Percentiles rank a stretch among this genome's conserved stretches.
Conservation (phyloP, 768 basidiomycete genomes). For the Suillus alpinus region DNA sequence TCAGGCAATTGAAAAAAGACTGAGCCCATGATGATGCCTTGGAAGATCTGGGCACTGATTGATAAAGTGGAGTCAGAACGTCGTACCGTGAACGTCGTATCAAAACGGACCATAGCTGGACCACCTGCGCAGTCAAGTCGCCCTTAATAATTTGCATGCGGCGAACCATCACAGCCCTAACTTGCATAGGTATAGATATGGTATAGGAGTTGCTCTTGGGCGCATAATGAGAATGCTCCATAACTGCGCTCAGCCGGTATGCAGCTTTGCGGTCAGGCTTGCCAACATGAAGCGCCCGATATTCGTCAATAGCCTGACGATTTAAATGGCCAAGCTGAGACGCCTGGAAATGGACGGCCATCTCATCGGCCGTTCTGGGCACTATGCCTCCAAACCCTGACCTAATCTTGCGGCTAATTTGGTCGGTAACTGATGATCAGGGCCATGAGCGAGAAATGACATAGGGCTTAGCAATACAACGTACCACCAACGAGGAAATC, state of each 20-base stretch:
- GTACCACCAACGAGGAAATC: slow-evolving; percentile 52
- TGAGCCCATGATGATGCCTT: slow-evolving; percentile 25
- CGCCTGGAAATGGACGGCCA: slow-evolving; percentile 45
- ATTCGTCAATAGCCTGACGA: slow-evolving; percentile 43
- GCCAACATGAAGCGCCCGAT: slow-evolving; percentile 43
- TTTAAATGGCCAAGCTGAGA: slow-evolving; percentile 43
- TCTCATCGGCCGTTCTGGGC: slow-evolving; percentile 57
- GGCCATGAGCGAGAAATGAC: not conserved
- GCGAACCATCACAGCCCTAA: slow-evolving; percentile 42
- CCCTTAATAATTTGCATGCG: slow-evolving; percentile 45
- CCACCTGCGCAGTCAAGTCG: slow-evolving; percentile 33
- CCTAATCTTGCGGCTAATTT: slow-evolving; percentile 52
- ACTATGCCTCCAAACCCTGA: slow-evolving; percentile 35
- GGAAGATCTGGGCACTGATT: slow-evolving; percentile 34
- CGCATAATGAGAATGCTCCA: slow-evolving; percentile 49
- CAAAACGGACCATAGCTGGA: slow-evolving; percentile 33
- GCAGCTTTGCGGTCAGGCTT: slow-evolving; percentile 38
- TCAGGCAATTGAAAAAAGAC: slow-evolving; percentile 40
- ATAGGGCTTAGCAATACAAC: slow-evolving; percentile 1
- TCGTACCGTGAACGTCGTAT: slow-evolving; percentile 13
- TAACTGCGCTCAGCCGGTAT: slow-evolving; percentile 46
- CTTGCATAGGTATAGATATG: slow-evolving; percentile 43
- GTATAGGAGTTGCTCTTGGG: slow-evolving; percentile 41
- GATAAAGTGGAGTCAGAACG: slow-evolving; percentile 12
- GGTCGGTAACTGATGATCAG: slow-evolving; percentile 49